These are phyloP conservation scores for Epichloe coenophiala DNA, from an alignment of 2,329 filamentous ascomycete genomes.

Conservation along the genomic window DNA sequence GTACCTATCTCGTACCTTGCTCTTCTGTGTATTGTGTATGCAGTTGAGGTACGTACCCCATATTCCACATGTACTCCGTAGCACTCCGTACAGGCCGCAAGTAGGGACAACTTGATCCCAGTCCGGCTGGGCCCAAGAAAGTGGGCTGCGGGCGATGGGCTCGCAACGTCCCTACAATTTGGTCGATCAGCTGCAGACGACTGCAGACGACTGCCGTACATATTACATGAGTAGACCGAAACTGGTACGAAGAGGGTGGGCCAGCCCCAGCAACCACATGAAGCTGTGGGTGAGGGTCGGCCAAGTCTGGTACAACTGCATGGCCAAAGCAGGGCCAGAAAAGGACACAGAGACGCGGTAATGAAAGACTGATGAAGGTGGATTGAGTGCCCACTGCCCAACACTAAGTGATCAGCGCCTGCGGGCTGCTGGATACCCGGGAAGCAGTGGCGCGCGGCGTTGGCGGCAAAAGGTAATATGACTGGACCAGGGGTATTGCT, in stretches of 20 bases:
- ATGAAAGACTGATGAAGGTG: not conserved
- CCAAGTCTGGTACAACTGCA: not conserved
- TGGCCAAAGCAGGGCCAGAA: conserved; percentile 1
- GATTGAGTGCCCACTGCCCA: not conserved
- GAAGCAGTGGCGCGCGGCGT: not conserved
- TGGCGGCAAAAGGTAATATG: conserved; percentile 2
- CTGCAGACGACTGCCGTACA: not conserved
- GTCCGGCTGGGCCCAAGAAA: not conserved
- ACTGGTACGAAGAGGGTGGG: not conserved
- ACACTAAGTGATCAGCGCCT: conserved; percentile 2
- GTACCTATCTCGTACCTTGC: not conserved
- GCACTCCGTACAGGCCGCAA: not conserved
- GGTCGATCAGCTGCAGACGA: conserved; percentile 1
- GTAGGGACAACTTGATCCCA: not conserved
- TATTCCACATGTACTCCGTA: not conserved
- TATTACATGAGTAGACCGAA: not conserved
- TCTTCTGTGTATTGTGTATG: not conserved
- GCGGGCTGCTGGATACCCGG: conserved; percentile 4
- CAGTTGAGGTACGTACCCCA: not conserved
- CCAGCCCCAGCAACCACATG: not conserved
- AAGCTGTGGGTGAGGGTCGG: not conserved
- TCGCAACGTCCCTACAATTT: conserved; percentile 2
- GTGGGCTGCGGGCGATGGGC: not conserved
- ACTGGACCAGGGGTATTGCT: conserved; percentile 1
- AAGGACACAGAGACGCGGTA: conserved; percentile 1